A percentile compares a stretch with the other conserved stretches of the same genome.
phyloP scores from a whole-genome alignment of 306 rosid genomes.

The Lagenaria siceraria region DNA sequence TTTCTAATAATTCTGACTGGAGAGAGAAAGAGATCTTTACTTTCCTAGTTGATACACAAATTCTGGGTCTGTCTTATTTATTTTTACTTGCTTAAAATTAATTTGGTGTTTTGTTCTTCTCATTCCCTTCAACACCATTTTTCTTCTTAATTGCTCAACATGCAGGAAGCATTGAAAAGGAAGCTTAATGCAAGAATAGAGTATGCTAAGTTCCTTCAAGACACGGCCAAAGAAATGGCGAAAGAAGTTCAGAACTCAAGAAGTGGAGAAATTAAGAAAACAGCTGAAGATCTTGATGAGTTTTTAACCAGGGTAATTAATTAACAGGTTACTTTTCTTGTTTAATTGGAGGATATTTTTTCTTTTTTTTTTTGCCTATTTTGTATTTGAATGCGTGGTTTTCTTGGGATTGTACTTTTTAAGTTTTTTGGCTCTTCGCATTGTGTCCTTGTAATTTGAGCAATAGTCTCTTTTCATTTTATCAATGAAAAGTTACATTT shows the following conservation, averaged over 20 bases:
- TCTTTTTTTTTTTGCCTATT: too few relatives aligned
- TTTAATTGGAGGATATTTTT: too few relatives aligned
- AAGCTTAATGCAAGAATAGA: constrained; percentile 86
- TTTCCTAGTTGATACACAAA: neutral
- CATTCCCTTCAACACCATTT: neutral
- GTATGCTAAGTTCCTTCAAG: constrained; percentile 91
- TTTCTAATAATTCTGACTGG: neutral
- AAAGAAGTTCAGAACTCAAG: constrained; percentile 82
- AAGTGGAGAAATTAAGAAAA: constrained; percentile 79
- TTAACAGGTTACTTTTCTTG: neutral
- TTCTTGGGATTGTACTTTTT: too few relatives aligned
- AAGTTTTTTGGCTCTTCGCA: too few relatives aligned
- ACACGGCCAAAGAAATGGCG: constrained; percentile 95
- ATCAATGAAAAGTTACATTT: too few relatives aligned
- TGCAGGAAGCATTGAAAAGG: constrained; percentile 86
- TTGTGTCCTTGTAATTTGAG: too few relatives aligned
- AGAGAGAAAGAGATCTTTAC: neutral
- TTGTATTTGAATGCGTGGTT: too few relatives aligned
- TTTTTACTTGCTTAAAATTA: neutral
- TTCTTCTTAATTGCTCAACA: neutral
- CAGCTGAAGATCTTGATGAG: constrained; percentile 90
- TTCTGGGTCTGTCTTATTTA: neutral
- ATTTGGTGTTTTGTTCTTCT: neutral
- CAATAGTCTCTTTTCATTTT: too few relatives aligned
- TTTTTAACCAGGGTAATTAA: constrained; percentile 53